Conservation (phyloP, 106 monocot genomes). For the Apostasia shenzhenica region DNA sequence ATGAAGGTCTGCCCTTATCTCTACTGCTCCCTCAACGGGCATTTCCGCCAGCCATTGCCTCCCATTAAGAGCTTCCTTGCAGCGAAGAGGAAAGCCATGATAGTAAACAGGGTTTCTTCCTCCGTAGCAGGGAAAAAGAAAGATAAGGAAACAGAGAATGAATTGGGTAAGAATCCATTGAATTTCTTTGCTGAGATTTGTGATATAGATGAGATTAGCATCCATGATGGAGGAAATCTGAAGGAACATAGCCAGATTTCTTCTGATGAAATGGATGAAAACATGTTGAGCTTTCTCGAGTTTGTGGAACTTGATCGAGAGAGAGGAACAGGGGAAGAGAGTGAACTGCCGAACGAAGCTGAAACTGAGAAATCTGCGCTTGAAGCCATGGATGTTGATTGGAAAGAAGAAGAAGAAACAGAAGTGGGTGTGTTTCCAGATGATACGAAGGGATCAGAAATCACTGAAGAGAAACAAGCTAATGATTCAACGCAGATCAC, state of each 20-base stretch:
- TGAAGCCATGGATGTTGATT: conserved; percentile 2
- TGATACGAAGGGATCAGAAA: conserved; percentile 4
- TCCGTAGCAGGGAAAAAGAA: conserved; percentile 8
- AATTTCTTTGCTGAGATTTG: conserved; percentile 49
- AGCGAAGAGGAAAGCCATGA: conserved; percentile 23
- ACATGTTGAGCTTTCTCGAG: conserved; percentile 21
- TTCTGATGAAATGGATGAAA: conserved; percentile 17
- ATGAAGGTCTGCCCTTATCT: conserved; percentile 46
- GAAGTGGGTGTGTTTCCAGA: neutral
- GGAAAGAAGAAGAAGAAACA: conserved; percentile 7
- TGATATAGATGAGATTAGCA: conserved; percentile 2
- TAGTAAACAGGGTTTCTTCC: conserved; percentile 14
- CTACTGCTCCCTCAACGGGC: conserved; percentile 60
- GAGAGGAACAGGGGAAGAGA: neutral
- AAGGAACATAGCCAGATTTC: conserved; percentile 23
- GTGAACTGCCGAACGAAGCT: neutral
- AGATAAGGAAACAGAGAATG: neutral
- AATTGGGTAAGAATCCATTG: neutral
- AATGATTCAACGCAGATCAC: neutral
- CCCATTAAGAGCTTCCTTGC: conserved; percentile 26
- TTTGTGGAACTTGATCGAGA: conserved; percentile 19
- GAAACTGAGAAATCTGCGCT: neutral
- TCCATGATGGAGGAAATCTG: conserved; percentile 10
- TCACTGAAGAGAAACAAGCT: neutral
- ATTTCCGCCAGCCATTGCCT: conserved; percentile 20